Conservation (phyloP, 2,329 filamentous ascomycete genomes). For the Coleophoma crateriformis region DNA sequence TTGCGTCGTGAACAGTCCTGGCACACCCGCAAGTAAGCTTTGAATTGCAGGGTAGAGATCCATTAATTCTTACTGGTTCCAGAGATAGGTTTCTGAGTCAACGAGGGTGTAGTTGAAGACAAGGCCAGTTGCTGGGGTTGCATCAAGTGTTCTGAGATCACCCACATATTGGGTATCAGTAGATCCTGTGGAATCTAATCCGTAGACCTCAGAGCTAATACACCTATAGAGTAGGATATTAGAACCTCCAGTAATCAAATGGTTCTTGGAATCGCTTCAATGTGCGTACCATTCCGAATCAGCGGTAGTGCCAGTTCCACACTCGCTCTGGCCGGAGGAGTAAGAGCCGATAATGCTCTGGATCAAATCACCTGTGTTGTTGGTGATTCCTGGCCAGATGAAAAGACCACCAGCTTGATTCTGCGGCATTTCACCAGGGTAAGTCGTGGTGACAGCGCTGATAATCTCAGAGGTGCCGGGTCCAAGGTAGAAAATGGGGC, state of each 20-base stretch:
- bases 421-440: constrained; percentile 20
- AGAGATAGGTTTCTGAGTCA: constrained; percentile 16
- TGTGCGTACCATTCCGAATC: constrained; percentile 1
- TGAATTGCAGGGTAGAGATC: neutral
- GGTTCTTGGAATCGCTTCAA: neutral
- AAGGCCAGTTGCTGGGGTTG: constrained; percentile 16
- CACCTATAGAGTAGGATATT: constrained; percentile 9
- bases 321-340: constrained; percentile 14
- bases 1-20: neutral
- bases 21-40: neutral
- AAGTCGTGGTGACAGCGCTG: constrained; percentile 18
- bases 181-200: constrained; percentile 7
- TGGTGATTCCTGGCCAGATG: constrained; percentile 21
- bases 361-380: constrained; percentile 20
- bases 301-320: constrained; percentile 13
- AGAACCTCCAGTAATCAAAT: no score
- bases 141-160: constrained; percentile 12
- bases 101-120: constrained; percentile 20
- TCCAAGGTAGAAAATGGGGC: neutral
- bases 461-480: constrained; percentile 9
- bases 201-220: constrained; percentile 21
- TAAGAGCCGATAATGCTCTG: constrained; percentile 13
- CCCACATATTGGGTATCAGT: constrained; percentile 16
- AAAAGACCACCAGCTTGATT: constrained; percentile 20
- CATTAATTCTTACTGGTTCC: constrained; percentile 4